Conservation (phyloP, 2,329 filamentous ascomycete genomes). For the Ramularia collo-cygni region DNA sequence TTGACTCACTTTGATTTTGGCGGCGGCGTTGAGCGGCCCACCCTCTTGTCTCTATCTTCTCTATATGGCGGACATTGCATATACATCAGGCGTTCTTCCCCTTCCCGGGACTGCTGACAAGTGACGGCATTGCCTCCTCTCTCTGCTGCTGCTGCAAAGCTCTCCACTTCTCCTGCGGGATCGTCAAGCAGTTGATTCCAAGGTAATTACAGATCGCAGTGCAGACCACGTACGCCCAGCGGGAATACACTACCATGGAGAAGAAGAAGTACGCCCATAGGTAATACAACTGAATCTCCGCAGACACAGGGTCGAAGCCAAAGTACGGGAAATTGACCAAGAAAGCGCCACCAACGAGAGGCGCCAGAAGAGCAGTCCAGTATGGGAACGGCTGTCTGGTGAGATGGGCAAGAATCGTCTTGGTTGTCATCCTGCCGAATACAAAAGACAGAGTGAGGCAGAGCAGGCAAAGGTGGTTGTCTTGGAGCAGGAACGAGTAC, state of each 20-base stretch:
- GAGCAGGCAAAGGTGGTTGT: slow-evolving; percentile 87
- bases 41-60: too few relatives aligned
- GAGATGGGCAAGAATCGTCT: slow-evolving; percentile 95
- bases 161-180: slow-evolving; percentile 42
- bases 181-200: slow-evolving; percentile 91
- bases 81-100: neutral
- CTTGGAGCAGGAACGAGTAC: slow-evolving; percentile 68
- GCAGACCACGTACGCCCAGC: slow-evolving; percentile 88
- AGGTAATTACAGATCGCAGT: slow-evolving; percentile 85
- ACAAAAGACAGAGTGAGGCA: slow-evolving; percentile 94
- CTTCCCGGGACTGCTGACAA: neutral
- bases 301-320: slow-evolving; percentile 59
- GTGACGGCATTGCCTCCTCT: slow-evolving; percentile 3
- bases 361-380: slow-evolving; percentile 87
- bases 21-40: too few relatives aligned
- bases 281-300: slow-evolving; percentile 65
- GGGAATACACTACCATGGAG: slow-evolving; percentile 76
- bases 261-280: slow-evolving; percentile 79
- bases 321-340: slow-evolving; percentile 75
- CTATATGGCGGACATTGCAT: too few relatives aligned
- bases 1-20: too few relatives aligned
- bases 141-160: slow-evolving; percentile 22
- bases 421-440: slow-evolving; percentile 96
- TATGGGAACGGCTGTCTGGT: slow-evolving; percentile 91
- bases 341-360: slow-evolving; percentile 76